Evolutionary conservation across 495 filamentous ascomycete species (phyloP).

Genomic region (Penicillium paradoxum): DNA sequence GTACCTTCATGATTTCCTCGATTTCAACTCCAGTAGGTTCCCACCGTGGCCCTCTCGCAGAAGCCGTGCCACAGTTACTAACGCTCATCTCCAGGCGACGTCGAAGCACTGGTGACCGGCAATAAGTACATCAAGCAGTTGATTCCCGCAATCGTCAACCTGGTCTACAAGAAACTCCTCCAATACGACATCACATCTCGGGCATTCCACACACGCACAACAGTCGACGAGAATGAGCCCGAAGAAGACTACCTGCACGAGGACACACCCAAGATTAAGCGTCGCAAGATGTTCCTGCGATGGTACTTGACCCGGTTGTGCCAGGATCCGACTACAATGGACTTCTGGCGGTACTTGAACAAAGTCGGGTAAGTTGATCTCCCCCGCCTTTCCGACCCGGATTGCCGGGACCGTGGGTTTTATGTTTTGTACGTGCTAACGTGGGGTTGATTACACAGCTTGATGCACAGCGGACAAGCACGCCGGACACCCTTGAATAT

Average conservation of each 20-base stretch:
- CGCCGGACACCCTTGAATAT: constrained; percentile 62
- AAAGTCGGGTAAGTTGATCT: constrained; percentile 56
- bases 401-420: background rate
- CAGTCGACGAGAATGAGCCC: constrained; percentile 52
- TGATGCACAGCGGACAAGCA: constrained; percentile 67
- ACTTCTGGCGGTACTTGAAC: constrained; percentile 74
- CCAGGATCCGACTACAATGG: constrained; percentile 64
- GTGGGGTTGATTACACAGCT: constrained; percentile 25
- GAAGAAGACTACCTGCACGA: constrained; percentile 58
- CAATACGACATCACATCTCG: constrained; percentile 72
- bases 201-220: constrained; percentile 61
- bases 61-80: background rate
- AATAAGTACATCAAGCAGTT: constrained; percentile 69
- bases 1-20: constrained; percentile 67
- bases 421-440: background rate
- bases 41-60: background rate
- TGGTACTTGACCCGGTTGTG: constrained; percentile 66
- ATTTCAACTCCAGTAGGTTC: constrained; percentile 60
- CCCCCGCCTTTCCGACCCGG: background rate
- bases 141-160: constrained; percentile 62
- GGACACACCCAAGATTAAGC: constrained; percentile 63
- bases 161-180: constrained; percentile 72
- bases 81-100: constrained; percentile 46
- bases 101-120: constrained; percentile 60
- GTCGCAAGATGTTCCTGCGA: constrained; percentile 71